phyloP scores from a whole-genome alignment of 2,329 filamentous ascomycete species.

The Huntiella abstrusa region DNA sequence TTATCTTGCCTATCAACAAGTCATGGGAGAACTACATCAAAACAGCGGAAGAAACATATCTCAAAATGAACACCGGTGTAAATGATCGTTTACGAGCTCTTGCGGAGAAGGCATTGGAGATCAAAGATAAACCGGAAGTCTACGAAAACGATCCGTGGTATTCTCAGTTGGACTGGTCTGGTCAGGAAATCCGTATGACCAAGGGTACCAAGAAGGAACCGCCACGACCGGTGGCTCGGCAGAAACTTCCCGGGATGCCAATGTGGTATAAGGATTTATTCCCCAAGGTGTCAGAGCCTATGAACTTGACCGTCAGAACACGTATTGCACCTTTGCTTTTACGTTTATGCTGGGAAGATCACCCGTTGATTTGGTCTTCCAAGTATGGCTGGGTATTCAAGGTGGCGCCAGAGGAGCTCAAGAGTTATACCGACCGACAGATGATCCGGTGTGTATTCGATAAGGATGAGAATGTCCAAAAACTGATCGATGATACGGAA shows the following conservation, averaged over 20 bases:
- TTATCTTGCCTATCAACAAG: constrained; percentile 77
- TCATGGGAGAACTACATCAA: constrained; percentile 73
- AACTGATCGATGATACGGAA: constrained; percentile 44
- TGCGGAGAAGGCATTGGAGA: constrained; percentile 55
- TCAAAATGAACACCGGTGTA: constrained; percentile 57
- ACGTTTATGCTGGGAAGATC: constrained; percentile 69
- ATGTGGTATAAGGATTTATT: constrained; percentile 93
- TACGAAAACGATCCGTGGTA: constrained; percentile 80
- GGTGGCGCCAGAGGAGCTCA: constrained; percentile 41
- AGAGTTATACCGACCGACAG: constrained; percentile 50
- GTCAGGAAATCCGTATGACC: constrained; percentile 76
- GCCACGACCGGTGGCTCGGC: constrained; percentile 55
- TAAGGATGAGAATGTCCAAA: constrained; percentile 36
- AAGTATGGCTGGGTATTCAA: constrained; percentile 85
- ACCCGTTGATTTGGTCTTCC: constrained; percentile 85
- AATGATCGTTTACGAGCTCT: constrained; percentile 54
- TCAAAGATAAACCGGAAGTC: constrained; percentile 48
- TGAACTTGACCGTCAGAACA: constrained; percentile 68
- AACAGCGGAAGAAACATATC: constrained; percentile 72
- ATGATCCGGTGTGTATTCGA: constrained; percentile 56
- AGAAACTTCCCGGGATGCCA: constrained; percentile 90
- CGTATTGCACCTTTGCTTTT: constrained; percentile 73
- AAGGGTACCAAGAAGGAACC: constrained; percentile 78
- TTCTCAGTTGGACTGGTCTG: constrained; percentile 84
- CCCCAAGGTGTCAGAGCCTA: constrained; percentile 43